Conservation (phyloP, 208 protist genomes). For the Leishmania tarentolae region DNA sequence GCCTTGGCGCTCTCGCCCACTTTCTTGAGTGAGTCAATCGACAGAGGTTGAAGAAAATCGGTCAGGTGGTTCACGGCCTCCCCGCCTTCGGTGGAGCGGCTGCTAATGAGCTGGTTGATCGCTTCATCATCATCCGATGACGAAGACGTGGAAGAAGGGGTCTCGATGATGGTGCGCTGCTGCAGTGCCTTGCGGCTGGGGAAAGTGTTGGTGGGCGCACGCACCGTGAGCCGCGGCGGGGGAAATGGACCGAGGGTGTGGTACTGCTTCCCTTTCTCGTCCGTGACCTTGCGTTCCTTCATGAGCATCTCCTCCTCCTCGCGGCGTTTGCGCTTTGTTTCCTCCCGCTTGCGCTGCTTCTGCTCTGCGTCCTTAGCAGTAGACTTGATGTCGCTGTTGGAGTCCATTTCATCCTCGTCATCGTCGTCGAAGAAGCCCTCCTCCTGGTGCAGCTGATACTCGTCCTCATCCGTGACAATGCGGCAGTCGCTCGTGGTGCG, state of each 20-base stretch:
- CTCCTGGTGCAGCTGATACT: slow-evolving; percentile 71
- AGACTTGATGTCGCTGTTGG: slow-evolving; percentile 58
- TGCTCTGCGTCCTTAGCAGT: slow-evolving; percentile 57
- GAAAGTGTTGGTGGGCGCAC: slow-evolving; percentile 69
- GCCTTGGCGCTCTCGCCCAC: slow-evolving; percentile 89
- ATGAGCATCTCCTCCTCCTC: slow-evolving; percentile 90
- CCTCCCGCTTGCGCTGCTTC: slow-evolving; percentile 75
- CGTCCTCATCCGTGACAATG: slow-evolving; percentile 85
- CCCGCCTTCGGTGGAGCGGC: slow-evolving; percentile 51
- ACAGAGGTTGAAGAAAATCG: slow-evolving; percentile 80
- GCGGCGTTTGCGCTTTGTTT: slow-evolving; percentile 67
- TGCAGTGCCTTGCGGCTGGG: slow-evolving; percentile 84
- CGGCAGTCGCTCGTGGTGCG: slow-evolving; percentile 59
- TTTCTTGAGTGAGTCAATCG: slow-evolving; percentile 91
- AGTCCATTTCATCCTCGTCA: slow-evolving; percentile 70
- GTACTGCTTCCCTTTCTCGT: slow-evolving; percentile 80
- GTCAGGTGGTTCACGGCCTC: slow-evolving; percentile 83
- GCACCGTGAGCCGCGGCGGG: slow-evolving; percentile 74
- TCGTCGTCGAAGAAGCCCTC: slow-evolving; percentile 81
- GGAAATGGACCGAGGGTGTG: slow-evolving; percentile 79
- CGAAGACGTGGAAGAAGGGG: slow-evolving; percentile 59
- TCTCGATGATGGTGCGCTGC: slow-evolving; percentile 74
- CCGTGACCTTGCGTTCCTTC: slow-evolving; percentile 82
- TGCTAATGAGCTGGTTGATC: slow-evolving; percentile 29
- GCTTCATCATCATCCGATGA: slow-evolving; percentile 72